Base-by-base conservation (phyloP, 768 basidiomycete genomes). In the Mycena haematopus region DNA sequence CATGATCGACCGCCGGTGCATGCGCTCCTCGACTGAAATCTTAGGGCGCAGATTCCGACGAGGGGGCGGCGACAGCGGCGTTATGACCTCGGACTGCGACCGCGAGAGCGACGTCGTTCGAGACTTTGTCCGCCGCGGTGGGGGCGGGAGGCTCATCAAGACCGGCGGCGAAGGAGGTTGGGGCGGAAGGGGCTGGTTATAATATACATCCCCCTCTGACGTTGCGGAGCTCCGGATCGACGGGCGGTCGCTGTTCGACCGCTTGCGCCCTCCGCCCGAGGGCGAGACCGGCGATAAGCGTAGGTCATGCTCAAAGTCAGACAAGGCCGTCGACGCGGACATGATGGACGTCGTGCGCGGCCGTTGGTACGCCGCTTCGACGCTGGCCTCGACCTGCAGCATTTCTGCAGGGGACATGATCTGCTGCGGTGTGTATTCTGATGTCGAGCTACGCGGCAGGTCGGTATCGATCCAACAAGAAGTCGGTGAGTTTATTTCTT, bases 341-440 rank as follows among this genome's bases (percentile, higher is more conserved):
- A 78, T 64, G 35, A 79, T 68, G 3, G 81, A 81, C 38, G 76
- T 62, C 14, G 74, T 75, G 44, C 80, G 76, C 47, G 69, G 62
- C 52, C 69, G 70, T 52, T 69, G 58, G 52, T 67, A 66, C 49
- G 67, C 58, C 24, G 69, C 69, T 71, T 82, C 71, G 61, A 83
- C 68, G 72, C 80, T 78, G 45, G 83, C 85, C 68, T 89, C 88
- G 11, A 90, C 74, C 71, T 81, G 79, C 22, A 85, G 80, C 78
- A 89, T 81, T 58, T 89, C 86, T 19, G 85, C 86, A 24, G 86
- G 84, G 17, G 87, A 85, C 82, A 90, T 82, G 63, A 90, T 90
- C 42, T 83, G 83, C 70, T 88, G 86, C 9, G 87, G 86, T 6
- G 75, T 78, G 71, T 87, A 86, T 29, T 88, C 87, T 17, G 69